Evolutionary conservation across 1,284 basidiomycete species (phyloP), one percentile per base, ranked within the genome.

Genomic region (Ganoderma boninense): DNA sequence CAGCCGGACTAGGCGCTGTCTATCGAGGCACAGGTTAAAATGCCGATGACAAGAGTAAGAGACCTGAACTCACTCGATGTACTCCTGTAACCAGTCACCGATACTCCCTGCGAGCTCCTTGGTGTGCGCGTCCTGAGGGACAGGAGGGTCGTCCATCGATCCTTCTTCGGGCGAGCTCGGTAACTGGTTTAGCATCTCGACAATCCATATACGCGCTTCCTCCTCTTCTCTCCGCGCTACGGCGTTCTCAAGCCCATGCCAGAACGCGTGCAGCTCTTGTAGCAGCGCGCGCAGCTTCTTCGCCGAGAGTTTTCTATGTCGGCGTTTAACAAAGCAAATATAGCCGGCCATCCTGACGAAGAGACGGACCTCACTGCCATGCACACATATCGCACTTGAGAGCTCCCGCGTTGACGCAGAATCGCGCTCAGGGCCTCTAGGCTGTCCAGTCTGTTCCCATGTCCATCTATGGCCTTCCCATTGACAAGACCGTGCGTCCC

Each of bases 11-110:
- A 89, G 67, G 76, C 80, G 69, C 56, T 80, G 77, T 65, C 89
- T 92, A 67, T 16, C 43, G 32, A 11, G 54, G n/a, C 13, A 40
- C 6, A 23, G 20, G 20, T 23, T 4, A 52, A 26, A 52, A 26
- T 57, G 18, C 40, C 26, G 5, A 16, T 23, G 32, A 64, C 5
- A 43, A 6, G 43, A 14, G 43, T 16, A 16, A 20, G 26, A 20
- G 2, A 46, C 20, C 38, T 6, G 32, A 23, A 79, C 85, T 63
- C 69, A 90, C 91, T 82, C 81, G 49, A 91, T 80, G 74, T 87
- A 90, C 1, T 77, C 78, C 4, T 80, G 77, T 0, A 92, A 71
- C 89, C 87, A 90, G 8, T 83, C 80, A 0, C 84, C 82, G 11
- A 79, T 62, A 0, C 56, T 63, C 0, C 68, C 56, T 2, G 78